Conservation (phyloP, 768 basidiomycete genomes). For the Boletus sp. region DNA sequence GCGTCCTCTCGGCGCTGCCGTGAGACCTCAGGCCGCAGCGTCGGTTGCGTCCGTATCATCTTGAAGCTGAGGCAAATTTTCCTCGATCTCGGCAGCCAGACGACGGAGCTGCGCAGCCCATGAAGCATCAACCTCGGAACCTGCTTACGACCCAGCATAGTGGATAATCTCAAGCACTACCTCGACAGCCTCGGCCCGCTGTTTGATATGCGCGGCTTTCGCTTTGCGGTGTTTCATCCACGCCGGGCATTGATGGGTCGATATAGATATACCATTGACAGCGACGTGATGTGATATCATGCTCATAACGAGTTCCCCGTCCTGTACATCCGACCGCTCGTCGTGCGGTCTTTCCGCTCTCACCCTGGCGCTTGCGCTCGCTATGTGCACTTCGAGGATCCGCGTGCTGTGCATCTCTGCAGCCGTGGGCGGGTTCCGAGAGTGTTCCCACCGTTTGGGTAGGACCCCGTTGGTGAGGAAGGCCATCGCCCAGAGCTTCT, state of each 20-base stretch:
- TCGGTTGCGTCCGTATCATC: conserved; percentile 39
- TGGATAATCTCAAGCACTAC: conserved; percentile 53
- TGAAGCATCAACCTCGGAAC: conserved; percentile 38
- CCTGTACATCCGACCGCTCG: conserved; percentile 13
- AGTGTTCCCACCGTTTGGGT: conserved; percentile 20
- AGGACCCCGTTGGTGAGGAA: conserved; percentile 23
- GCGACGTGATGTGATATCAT: conserved; percentile 95
- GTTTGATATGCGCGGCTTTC: conserved; percentile 52
- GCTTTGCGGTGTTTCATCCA: conserved; percentile 86
- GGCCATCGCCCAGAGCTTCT: conserved; percentile 25
- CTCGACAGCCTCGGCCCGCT: conserved; percentile 60
- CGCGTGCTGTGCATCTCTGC: conserved; percentile 23
- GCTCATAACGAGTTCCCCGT: conserved; percentile 73
- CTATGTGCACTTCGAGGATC: conserved; percentile 21
- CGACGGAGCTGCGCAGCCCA: conserved; percentile 39
- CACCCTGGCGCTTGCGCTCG: conserved; percentile 23
- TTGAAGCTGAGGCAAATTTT: conserved; percentile 38
- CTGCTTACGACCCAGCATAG: conserved; percentile 35
- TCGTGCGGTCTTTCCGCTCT: conserved; percentile 24
- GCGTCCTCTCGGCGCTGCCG: conserved; percentile 86
- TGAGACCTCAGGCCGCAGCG: conserved; percentile 38
- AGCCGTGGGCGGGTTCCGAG: conserved; percentile 19
- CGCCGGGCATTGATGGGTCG: conserved; percentile 88
- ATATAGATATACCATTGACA: conserved; percentile 89
- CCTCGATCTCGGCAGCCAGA: conserved; percentile 37